phyloP scores from a whole-genome alignment of 2,329 filamentous ascomycete genomes.

The Talaromyces sp. region DNA sequence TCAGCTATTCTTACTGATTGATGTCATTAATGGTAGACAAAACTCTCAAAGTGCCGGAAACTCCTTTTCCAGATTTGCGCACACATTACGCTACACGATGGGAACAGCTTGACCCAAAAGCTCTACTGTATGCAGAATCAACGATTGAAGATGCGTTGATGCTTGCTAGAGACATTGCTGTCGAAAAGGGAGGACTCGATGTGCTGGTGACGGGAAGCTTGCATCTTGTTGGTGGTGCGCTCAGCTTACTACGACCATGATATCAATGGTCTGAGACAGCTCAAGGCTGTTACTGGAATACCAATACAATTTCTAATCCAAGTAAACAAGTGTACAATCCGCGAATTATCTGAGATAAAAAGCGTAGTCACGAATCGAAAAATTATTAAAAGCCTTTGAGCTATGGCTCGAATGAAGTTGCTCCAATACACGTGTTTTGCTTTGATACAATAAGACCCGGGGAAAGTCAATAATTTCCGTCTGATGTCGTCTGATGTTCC shows the following conservation, averaged over 20 bases:
- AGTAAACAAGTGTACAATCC: no score
- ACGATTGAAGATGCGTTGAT: conserved; percentile 28
- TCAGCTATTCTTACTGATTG: neutral
- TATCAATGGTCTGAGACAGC: neutral
- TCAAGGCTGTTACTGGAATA: neutral
- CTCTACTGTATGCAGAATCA: conserved; percentile 21
- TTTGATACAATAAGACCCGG: neutral
- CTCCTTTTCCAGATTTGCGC: conserved; percentile 22
- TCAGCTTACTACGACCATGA: conserved; percentile 22
- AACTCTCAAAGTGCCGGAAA: conserved; percentile 20
- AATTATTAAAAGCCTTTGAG: neutral
- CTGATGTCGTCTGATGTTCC: neutral
- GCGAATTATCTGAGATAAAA: neutral
- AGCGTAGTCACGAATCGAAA: neutral
- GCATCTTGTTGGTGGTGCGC: conserved; percentile 26
- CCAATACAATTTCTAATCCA: neutral
- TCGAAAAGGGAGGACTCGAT: conserved; percentile 20
- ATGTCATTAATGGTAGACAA: conserved; percentile 17
- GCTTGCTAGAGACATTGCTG: conserved; percentile 22
- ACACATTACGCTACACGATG: conserved; percentile 25
- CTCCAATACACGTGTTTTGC: neutral
- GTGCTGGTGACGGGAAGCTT: conserved; percentile 27
- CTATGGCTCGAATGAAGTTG: neutral
- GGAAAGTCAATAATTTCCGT: neutral
- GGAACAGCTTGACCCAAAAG: conserved; percentile 23